These are phyloP conservation scores for Iodosphaeria phyllophila DNA, from an alignment of 2,329 filamentous ascomycete species.

Conservation along the genomic window DNA sequence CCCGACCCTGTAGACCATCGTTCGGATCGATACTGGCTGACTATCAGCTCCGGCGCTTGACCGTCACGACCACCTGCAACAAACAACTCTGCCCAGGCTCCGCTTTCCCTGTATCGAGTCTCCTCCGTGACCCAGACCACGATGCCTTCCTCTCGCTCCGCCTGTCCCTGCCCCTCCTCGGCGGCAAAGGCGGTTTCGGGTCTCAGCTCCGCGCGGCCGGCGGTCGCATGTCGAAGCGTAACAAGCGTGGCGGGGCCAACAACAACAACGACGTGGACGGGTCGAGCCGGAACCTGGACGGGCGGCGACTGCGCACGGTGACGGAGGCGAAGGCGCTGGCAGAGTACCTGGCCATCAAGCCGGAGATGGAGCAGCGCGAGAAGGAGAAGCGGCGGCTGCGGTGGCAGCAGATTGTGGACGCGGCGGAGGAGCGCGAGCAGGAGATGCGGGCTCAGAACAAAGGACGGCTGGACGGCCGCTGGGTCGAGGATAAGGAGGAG, in stretches of 20 bases:
- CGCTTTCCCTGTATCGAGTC: constrained; percentile 34
- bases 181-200: constrained; percentile 95
- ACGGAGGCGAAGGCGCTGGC: constrained; percentile 90
- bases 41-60: constrained; percentile 36
- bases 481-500: constrained; percentile 91
- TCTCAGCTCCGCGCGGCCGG: constrained; percentile 92
- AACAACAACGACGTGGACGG: too few species aligned
- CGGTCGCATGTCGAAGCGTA: constrained; percentile 92
- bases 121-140: constrained; percentile 30
- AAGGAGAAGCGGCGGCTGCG: constrained; percentile 69
- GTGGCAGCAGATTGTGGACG: constrained; percentile 77
- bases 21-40: too few species aligned
- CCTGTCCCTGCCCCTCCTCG: constrained; percentile 59
- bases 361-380: constrained; percentile 90
- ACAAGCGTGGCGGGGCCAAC: constrained; percentile 64
- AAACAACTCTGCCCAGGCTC: constrained; percentile 41
- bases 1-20: too few species aligned
- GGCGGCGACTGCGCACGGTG: constrained; percentile 73
- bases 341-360: constrained; percentile 87
- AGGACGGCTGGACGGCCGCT: constrained; percentile 66
- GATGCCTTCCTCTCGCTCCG: constrained; percentile 68
- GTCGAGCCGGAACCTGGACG: constrained; percentile 89
- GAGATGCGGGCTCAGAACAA: constrained; percentile 60
- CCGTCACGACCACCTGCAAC: constrained; percentile 70
- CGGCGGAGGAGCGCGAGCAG: constrained; percentile 65